Conservation (phyloP, 495 filamentous ascomycete species). For the Aspergillus avenaceus region DNA sequence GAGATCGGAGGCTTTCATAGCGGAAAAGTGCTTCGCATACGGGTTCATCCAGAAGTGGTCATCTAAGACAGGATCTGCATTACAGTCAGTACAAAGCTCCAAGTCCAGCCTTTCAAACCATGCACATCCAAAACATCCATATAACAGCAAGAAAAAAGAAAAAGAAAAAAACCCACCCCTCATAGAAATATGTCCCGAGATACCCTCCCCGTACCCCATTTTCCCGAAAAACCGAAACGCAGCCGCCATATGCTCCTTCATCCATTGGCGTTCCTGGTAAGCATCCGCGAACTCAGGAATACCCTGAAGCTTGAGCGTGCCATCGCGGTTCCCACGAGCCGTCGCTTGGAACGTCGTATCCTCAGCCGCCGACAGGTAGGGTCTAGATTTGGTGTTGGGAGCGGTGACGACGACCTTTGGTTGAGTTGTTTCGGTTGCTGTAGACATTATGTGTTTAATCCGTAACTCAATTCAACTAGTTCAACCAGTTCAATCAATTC, state of each 20-base stretch:
- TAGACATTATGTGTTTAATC: too few species aligned
- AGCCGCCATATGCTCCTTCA: slow-evolving; percentile 68
- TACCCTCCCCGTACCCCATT: slow-evolving; percentile 65
- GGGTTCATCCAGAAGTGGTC: slow-evolving; percentile 68
- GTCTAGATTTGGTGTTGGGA: background rate
- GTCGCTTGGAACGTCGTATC: slow-evolving; percentile 29
- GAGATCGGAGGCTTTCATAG: slow-evolving; percentile 46
- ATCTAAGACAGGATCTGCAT: slow-evolving; percentile 36
- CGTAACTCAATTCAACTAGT: too few species aligned
- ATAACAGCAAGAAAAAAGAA: too few species aligned
- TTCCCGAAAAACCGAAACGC: slow-evolving; percentile 71
- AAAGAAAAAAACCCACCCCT: slow-evolving; percentile 37
- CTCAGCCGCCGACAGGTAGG: background rate
- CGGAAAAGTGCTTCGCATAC: slow-evolving; percentile 55
- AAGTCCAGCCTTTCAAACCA: too few species aligned
- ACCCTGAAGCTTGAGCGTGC: slow-evolving; percentile 44
- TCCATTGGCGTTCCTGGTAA: slow-evolving; percentile 59
- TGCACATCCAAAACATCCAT: too few species aligned
- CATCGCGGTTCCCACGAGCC: slow-evolving; percentile 36
- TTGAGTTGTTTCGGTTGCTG: background rate
- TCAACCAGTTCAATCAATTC: too few species aligned
- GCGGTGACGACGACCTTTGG: background rate
- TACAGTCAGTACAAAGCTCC: background rate
- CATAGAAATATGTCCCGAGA: slow-evolving; percentile 61
- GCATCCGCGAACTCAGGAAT: slow-evolving; percentile 57